These are phyloP conservation scores for Neurospora sp. DNA, from an alignment of 495 filamentous ascomycete genomes.

Conservation along the genomic window DNA sequence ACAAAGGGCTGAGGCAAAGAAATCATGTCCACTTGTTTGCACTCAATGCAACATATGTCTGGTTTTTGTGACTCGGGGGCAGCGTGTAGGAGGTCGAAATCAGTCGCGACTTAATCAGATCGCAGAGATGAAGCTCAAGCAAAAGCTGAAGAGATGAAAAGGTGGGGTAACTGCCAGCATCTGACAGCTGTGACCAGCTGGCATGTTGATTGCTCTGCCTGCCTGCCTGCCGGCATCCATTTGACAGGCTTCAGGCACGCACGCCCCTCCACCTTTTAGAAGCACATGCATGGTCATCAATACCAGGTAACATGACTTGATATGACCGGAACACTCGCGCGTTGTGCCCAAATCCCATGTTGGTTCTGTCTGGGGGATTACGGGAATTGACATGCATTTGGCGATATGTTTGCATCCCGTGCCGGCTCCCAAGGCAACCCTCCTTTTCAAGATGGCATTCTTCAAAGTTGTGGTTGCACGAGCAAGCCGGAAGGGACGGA, in stretches of 20 bases:
- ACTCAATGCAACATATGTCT: slow-evolving; percentile 1
- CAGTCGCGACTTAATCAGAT: not conserved
- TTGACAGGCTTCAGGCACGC: not conserved
- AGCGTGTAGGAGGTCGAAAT: slow-evolving; percentile 1
- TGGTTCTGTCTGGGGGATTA: not conserved
- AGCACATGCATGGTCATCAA: not conserved
- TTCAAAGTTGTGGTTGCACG: not conserved
- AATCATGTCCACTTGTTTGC: slow-evolving; percentile 4
- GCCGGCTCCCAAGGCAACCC: not conserved
- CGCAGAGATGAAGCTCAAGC: too few relatives aligned
- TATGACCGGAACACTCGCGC: not conserved
- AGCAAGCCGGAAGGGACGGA: not conserved
- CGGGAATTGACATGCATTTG: not conserved
- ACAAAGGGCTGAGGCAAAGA: slow-evolving; percentile 13
- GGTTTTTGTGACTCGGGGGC: slow-evolving; percentile 2
- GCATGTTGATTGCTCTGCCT: not conserved
- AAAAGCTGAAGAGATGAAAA: not conserved
- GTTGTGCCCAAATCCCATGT: not conserved
- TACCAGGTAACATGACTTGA: not conserved
- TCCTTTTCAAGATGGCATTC: not conserved
- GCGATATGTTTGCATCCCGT: not conserved
- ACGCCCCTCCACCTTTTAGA: not conserved
- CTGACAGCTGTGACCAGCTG: not conserved
- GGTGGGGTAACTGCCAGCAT: not conserved
- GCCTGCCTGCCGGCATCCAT: not conserved